Evolutionary conservation across 768 basidiomycete species (phyloP).

Genomic region (Lyophyllum semitale): DNA sequence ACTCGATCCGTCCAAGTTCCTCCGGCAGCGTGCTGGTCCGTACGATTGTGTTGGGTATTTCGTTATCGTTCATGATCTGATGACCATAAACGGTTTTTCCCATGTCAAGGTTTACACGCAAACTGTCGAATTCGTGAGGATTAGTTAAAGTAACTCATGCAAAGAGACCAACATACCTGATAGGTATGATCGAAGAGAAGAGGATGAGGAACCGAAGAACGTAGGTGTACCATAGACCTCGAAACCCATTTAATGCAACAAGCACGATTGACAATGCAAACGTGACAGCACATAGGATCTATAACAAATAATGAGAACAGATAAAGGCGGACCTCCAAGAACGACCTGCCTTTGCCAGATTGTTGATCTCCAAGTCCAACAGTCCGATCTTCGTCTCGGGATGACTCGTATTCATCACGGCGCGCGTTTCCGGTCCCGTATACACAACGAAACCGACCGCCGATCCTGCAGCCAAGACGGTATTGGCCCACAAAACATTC

Average conservation of each 20-base stretch:
- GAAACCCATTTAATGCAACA: slow-evolving; percentile 94
- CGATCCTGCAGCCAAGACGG: slow-evolving; percentile 92
- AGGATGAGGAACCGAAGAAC: slow-evolving; percentile 96
- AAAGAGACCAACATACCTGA: slow-evolving; percentile 67
- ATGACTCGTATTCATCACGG: slow-evolving; percentile 98
- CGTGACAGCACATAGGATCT: slow-evolving; percentile 95
- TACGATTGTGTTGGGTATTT: slow-evolving; percentile 95
- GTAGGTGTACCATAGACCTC: slow-evolving; percentile 95
- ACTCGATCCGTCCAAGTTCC: slow-evolving; percentile 93
- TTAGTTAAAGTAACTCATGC: not conserved
- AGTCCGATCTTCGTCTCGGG: slow-evolving; percentile 93
- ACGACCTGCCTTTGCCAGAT: slow-evolving; percentile 86
- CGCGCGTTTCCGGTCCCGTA: slow-evolving; percentile 92
- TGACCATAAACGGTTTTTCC: slow-evolving; percentile 98
- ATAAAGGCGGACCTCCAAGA: not conserved
- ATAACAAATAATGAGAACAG: slow-evolving; percentile 1
- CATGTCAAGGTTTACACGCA: slow-evolving; percentile 99
- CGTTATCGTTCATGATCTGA: slow-evolving; percentile 89
- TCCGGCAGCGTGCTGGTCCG: slow-evolving; percentile 97
- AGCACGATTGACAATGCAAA: slow-evolving; percentile 89
- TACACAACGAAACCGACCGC: slow-evolving; percentile 93
- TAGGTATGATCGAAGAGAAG: slow-evolving; percentile 98
- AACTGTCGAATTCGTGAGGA: slow-evolving; percentile 44
- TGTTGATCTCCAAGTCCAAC: slow-evolving; percentile 92
- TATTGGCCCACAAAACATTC: slow-evolving; percentile 96